Evolutionary conservation across 352 stramenopile genomes (phyloP).

Genomic region (Bremia lactucae): DNA sequence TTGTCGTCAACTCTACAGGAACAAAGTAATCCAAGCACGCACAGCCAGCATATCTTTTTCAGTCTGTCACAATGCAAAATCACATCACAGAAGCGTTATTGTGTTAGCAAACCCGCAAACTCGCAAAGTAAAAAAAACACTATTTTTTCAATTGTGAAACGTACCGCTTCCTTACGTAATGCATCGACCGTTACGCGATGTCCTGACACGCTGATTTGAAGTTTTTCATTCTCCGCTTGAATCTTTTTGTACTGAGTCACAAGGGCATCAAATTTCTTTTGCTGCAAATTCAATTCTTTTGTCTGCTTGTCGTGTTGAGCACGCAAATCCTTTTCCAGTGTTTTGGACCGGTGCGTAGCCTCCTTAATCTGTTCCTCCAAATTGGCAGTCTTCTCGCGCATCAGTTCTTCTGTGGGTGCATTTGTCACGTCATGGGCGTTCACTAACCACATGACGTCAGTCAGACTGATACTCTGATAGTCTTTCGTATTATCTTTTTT

Average conservation of each 20-base stretch:
- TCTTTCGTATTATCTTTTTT: constrained; percentile 85
- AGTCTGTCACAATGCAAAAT: constrained; percentile 32
- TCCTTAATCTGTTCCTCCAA: constrained; percentile 85
- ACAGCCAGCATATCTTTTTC: constrained; percentile 83
- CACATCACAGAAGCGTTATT: constrained; percentile 2
- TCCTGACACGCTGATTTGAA: constrained; percentile 52
- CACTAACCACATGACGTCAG: constrained; percentile 76
- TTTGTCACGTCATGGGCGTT: constrained; percentile 64
- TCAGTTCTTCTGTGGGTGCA: constrained; percentile 71
- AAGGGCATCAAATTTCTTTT: constrained; percentile 73
- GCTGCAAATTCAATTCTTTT: constrained; percentile 53
- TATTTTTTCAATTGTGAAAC: constrained; percentile 7
- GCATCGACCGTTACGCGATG: constrained; percentile 60
- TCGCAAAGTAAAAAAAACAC: background rate
- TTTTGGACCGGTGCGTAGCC: constrained; percentile 53
- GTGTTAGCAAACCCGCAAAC: constrained; percentile 3
- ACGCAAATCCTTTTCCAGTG: constrained; percentile 61
- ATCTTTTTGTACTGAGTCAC: constrained; percentile 78
- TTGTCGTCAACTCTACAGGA: background rate
- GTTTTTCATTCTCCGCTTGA: constrained; percentile 65
- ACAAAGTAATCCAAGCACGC: constrained; percentile 8
- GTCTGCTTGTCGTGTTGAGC: constrained; percentile 65
- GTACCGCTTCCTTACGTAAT: constrained; percentile 76
- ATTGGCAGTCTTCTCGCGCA: constrained; percentile 82
- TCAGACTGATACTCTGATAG: constrained; percentile 79